Evolutionary conservation across 2,329 filamentous ascomycete species (phyloP).

Genomic region (Macrophomina pseudophaseolina): DNA sequence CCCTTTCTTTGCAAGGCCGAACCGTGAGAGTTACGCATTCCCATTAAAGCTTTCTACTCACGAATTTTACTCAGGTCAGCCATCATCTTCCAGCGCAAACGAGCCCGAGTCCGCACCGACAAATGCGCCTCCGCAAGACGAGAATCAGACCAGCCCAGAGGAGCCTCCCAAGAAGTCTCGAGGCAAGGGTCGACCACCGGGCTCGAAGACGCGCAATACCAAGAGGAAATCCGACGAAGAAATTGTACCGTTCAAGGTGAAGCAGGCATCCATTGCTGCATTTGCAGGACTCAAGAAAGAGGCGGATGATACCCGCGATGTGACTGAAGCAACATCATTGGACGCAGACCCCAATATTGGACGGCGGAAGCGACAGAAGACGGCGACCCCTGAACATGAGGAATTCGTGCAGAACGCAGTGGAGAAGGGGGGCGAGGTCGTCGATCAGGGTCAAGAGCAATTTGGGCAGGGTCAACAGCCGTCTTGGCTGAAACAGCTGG

Average conservation of each 20-base stretch:
- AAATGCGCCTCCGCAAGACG: conserved; percentile 26
- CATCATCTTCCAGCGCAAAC: conserved; percentile 33
- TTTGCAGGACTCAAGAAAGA: conserved; percentile 31
- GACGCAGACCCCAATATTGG: conserved; percentile 39
- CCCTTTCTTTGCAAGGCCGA: conserved; percentile 45
- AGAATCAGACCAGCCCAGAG: conserved; percentile 2
- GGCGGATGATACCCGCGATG: not conserved
- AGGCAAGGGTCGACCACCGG: not conserved
- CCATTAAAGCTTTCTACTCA: not conserved
- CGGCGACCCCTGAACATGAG: conserved; percentile 35
- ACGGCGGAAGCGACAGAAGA: conserved; percentile 47
- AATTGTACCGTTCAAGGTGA: conserved; percentile 1
- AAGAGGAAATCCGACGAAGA: conserved; percentile 17
- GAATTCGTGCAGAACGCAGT: not conserved
- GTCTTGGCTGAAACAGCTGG: conserved; percentile 39
- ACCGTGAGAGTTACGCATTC: not conserved
- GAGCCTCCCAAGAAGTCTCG: not conserved
- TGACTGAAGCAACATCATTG: conserved; percentile 29
- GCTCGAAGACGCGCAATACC: not conserved
- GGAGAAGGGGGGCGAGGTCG: not conserved
- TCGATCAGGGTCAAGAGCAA: not conserved
- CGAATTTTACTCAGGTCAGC: conserved; percentile 13
- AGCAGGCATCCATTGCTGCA: conserved; percentile 17
- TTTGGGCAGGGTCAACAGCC: not conserved
- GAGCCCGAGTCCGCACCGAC: conserved; percentile 32